Conservation (phyloP, 495 filamentous ascomycete genomes). For the Parmelia sp. region DNA sequence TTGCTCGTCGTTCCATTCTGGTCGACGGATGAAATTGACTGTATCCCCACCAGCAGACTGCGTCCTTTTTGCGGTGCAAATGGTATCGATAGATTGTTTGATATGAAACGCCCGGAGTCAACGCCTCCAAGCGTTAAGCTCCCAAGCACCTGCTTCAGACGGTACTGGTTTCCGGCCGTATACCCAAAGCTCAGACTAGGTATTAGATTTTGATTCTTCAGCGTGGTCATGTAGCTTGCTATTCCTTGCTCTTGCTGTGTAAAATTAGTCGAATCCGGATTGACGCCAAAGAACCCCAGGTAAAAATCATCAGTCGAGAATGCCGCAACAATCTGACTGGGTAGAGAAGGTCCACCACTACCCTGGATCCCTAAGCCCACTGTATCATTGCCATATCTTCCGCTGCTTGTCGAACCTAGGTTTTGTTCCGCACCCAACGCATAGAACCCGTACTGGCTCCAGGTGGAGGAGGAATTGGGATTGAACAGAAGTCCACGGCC, state of each 20-base stretch:
- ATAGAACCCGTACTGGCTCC: conserved; percentile 35
- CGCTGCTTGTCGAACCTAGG: conserved; percentile 39
- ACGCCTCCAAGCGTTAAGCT: conserved; percentile 54
- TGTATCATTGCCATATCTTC: conserved; percentile 46
- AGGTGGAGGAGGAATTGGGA: conserved; percentile 43
- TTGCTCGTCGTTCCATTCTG: conserved; percentile 19
- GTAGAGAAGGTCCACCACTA: conserved; percentile 37
- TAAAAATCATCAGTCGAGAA: conserved; percentile 45
- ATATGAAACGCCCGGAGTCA: conserved; percentile 44
- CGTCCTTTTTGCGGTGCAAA: conserved; percentile 44
- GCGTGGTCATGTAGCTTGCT: conserved; percentile 43
- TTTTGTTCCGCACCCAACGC: conserved; percentile 38
- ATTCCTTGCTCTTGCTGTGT: conserved; percentile 36
- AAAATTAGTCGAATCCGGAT: conserved; percentile 45
- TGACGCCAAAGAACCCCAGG: conserved; percentile 50
- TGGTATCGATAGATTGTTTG: conserved; percentile 43
- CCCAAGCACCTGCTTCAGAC: conserved; percentile 45
- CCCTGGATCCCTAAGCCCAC: conserved; percentile 41
- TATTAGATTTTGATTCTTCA: conserved; percentile 42
- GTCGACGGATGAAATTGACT: conserved; percentile 39
- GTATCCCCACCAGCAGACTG: conserved; percentile 45
- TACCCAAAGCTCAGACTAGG: conserved; percentile 50
- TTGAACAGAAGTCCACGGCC: conserved; percentile 45
- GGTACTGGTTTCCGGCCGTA: conserved; percentile 51
- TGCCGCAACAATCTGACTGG: conserved; percentile 43